phyloP scores from a whole-genome alignment of 73 alveolate genomes.

The Stentor roeselii region DNA sequence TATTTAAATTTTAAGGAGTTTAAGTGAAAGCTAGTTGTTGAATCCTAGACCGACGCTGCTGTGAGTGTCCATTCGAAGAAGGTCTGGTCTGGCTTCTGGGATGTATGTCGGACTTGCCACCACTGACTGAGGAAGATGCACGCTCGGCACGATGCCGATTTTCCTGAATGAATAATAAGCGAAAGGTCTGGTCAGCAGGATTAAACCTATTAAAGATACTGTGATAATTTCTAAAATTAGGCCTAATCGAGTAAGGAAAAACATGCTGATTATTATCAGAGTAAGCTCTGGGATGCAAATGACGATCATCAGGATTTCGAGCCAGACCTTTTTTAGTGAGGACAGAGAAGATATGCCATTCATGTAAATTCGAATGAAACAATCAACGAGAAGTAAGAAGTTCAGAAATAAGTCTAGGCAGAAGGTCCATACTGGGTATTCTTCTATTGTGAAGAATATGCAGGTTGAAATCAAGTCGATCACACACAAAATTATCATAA shows the following conservation, averaged over 20 bases:
- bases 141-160: not conserved
- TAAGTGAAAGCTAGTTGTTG: too few species aligned
- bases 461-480: not conserved
- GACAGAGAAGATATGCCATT: not conserved
- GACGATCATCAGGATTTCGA: not conserved
- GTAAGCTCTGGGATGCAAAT: not conserved
- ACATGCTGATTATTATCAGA: not conserved
- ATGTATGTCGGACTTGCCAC: too few species aligned
- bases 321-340: not conserved
- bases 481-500: too few species aligned
- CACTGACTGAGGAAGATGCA: not conserved
- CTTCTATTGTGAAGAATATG: not conserved
- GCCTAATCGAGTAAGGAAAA: not conserved
- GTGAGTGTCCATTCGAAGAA: too few species aligned
- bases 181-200: not conserved
- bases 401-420: not conserved
- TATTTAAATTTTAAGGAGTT: too few species aligned
- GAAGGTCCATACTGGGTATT: not conserved
- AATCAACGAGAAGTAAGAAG: not conserved
- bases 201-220: too few species aligned
- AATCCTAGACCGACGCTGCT: too few species aligned
- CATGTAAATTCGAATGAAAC: not conserved
- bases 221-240: not conserved
- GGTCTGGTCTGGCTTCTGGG: too few species aligned
- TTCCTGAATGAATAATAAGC: not conserved